Base-by-base conservation (phyloP, 441 rosid genomes). In the Populus tomentosa region DNA sequence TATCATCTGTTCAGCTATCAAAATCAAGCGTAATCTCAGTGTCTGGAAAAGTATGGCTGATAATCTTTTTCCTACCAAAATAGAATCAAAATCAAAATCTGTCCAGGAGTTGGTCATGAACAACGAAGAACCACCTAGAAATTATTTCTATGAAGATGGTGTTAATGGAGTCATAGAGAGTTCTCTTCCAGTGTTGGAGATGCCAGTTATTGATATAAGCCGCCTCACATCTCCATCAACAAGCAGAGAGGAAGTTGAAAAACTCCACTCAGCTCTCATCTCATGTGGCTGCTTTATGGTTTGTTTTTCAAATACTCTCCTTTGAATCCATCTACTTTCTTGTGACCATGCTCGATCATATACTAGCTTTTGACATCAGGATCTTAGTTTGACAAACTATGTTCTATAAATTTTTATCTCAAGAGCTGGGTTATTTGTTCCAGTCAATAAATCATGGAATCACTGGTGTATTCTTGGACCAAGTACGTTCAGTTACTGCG, bases 251-350 rank as follows among this genome's bases (percentile, higher is more conserved):
- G 87, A 84, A 76, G 80, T 83, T 23, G 82, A 75, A 28, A 88
- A 84, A 65, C 86, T 91, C 53, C 82, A 76, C 74, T 83, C 70
- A 5, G 86, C 91, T 30, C 87, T 91, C 80, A 75, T 68, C 81
- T 78, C 77, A 69, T 81, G 87, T 78, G 91, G 90, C 23, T 89
- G 88, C 83, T 84, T 91, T 80, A 90, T 86, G 89, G 91, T 90
- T 16, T 38, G 68, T 7, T 64, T 23, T n/a, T 23, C 63, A 5
- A 10, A 0, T 70, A 30, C 18, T 46, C 14, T 40, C 6, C 4
- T 14, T 14, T 16, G 24, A 5, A 70, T 40, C 3, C 74, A 4
- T 1, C 10, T 13, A 14, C 26, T 38, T n/a, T 40, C n/a, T 71
- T 50, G 32, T 24, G 18, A 24, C 18, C 68, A 0, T 64, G 18